phyloP scores from a whole-genome alignment of 495 filamentous ascomycete genomes.

The Entonaema liquescens region DNA sequence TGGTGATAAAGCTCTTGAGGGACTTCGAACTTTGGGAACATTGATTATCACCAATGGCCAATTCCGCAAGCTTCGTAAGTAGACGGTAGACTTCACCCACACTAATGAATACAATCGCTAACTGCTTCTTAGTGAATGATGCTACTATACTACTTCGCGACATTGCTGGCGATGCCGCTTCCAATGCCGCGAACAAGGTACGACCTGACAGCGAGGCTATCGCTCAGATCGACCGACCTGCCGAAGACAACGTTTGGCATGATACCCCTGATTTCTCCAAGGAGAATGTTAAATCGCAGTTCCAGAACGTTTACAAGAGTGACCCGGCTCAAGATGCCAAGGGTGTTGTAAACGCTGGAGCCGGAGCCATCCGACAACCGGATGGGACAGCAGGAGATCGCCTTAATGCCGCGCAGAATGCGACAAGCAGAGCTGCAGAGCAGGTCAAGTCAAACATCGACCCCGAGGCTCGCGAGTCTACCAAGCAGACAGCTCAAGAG shows the following conservation, averaged over 20 bases:
- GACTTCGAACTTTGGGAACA: slow-evolving; percentile 87
- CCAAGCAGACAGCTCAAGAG: slow-evolving; percentile 48
- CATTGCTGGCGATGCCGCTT: slow-evolving; percentile 88
- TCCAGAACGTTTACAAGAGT: slow-evolving; percentile 65
- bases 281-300: slow-evolving; percentile 72
- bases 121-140: slow-evolving; percentile 74
- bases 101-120: slow-evolving; percentile 31
- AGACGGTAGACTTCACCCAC: not conserved
- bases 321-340: slow-evolving; percentile 63
- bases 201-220: slow-evolving; percentile 83
- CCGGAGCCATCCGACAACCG: slow-evolving; percentile 53
- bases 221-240: slow-evolving; percentile 78
- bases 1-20: slow-evolving; percentile 79
- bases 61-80: slow-evolving; percentile 91
- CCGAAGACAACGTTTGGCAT: slow-evolving; percentile 92
- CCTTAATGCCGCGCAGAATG: slow-evolving; percentile 54
- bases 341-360: slow-evolving; percentile 49
- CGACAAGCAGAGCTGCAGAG: slow-evolving; percentile 60
- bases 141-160: slow-evolving; percentile 84
- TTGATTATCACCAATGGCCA: slow-evolving; percentile 95
- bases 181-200: slow-evolving; percentile 78
- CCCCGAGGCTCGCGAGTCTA: slow-evolving; percentile 57
- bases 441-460: slow-evolving; percentile 57
- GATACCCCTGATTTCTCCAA: slow-evolving; percentile 82
- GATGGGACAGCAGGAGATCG: slow-evolving; percentile 64